Evolutionary conservation across 495 filamentous ascomycete genomes (phyloP).

Genomic region (Neurospora tetrasperma): DNA sequence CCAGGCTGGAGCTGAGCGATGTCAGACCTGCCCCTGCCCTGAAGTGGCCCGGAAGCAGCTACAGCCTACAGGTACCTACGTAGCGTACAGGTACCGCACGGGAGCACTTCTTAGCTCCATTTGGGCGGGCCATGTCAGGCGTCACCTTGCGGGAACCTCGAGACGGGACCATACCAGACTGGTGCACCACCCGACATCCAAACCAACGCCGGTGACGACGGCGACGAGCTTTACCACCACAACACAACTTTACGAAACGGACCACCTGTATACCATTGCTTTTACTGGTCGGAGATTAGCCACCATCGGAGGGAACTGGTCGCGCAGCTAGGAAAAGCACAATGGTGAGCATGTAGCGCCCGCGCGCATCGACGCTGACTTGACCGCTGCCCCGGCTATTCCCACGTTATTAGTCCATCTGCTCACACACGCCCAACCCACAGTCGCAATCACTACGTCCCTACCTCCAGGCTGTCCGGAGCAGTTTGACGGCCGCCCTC

Average conservation of each 20-base stretch:
- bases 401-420: background rate
- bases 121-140: background rate
- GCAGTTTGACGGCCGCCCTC: constrained; percentile 85
- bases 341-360: constrained; percentile 12
- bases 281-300: background rate
- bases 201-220: background rate
- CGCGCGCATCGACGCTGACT: background rate
- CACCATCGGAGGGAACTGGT: background rate
- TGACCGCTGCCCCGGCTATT: background rate
- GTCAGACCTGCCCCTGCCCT: background rate
- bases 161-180: background rate
- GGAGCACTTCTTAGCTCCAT: background rate
- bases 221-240: background rate
- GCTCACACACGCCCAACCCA: background rate
- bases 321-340: constrained; percentile 1
- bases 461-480: constrained; percentile 93
- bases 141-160: background rate
- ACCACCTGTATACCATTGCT: background rate
- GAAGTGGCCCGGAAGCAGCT: too few species aligned
- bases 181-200: background rate
- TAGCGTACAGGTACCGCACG: background rate
- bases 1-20: background rate
- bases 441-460: constrained; percentile 97
- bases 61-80: too few species aligned
- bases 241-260: background rate